Conservation (phyloP, 805 yeast genomes). For the Starmerella apis region DNA sequence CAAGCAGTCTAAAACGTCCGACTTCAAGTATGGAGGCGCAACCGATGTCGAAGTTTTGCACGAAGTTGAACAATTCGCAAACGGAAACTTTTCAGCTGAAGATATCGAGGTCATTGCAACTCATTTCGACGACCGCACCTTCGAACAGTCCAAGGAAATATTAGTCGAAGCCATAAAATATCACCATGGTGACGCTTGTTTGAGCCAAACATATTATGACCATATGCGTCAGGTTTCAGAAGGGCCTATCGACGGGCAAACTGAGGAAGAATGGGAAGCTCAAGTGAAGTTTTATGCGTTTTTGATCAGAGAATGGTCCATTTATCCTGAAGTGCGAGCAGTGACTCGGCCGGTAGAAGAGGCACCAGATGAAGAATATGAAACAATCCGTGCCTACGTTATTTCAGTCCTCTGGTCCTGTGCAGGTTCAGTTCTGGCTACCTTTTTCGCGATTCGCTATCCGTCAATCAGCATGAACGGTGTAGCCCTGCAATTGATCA, state of each 20-base stretch:
- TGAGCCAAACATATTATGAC: slow-evolving; percentile 34
- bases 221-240: slow-evolving; percentile 29
- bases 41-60: not conserved
- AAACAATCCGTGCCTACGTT: slow-evolving; percentile 44
- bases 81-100: slow-evolving; percentile 4
- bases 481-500: slow-evolving; percentile 47
- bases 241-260: not conserved
- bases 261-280: slow-evolving; percentile 21
- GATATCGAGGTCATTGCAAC: slow-evolving; percentile 13
- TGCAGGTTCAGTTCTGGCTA: slow-evolving; percentile 41
- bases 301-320: slow-evolving; percentile 38
- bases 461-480: slow-evolving; percentile 44
- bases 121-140: slow-evolving; percentile 25
- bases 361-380: slow-evolving; percentile 27
- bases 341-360: slow-evolving; percentile 46
- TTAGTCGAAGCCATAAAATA: slow-evolving; percentile 35
- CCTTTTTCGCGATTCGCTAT: slow-evolving; percentile 40
- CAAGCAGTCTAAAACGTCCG: not conserved
- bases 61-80: not conserved
- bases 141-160: slow-evolving; percentile 36
- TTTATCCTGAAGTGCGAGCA: slow-evolving; percentile 52
- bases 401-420: slow-evolving; percentile 43
- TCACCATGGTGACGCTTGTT: slow-evolving; percentile 41
- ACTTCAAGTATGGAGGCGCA: not conserved
- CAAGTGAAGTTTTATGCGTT: slow-evolving; percentile 35